A percentile compares a stretch with the other conserved stretches of the same genome.
phyloP scores from a whole-genome alignment of 1,284 basidiomycete genomes.

The Rhodotorula mucilaginosa region DNA sequence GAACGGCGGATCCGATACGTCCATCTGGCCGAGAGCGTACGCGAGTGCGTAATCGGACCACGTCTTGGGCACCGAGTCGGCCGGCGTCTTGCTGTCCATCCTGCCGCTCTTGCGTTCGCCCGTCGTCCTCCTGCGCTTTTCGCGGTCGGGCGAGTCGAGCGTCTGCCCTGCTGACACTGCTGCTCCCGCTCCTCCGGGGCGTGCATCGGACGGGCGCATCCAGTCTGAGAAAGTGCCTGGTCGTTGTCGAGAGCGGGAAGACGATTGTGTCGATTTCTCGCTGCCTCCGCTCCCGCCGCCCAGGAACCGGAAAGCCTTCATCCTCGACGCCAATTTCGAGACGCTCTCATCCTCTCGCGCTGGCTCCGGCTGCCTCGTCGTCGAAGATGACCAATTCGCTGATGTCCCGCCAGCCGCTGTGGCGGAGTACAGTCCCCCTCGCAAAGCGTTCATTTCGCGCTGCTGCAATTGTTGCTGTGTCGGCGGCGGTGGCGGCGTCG shows the following conservation, averaged over 20 bases:
- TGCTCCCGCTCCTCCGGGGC: no score
- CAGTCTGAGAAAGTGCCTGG: not conserved
- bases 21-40: slow-evolving; percentile 29
- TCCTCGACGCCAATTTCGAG: not conserved
- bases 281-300: not conserved
- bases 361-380: not conserved
- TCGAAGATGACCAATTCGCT: not conserved
- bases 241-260: not conserved
- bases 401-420: no score
- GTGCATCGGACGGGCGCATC: not conserved
- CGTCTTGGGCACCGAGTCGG: slow-evolving; percentile 10
- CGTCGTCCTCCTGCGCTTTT: not conserved
- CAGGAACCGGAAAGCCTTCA: slow-evolving; percentile 6
- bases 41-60: slow-evolving; percentile 14
- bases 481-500: slow-evolving; percentile 28
- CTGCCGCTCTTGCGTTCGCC: not conserved
- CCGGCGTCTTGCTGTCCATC: slow-evolving; percentile 9
- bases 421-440: not conserved
- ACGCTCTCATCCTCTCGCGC: not conserved
- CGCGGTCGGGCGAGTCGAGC: not conserved
- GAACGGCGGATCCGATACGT: slow-evolving; percentile 38
- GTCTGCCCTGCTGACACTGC: not conserved
- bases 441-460: not conserved
- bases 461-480: not conserved
- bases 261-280: no score